Base-by-base conservation (phyloP, 73 alveolate species). In the Blepharisma stoltei region DNA sequence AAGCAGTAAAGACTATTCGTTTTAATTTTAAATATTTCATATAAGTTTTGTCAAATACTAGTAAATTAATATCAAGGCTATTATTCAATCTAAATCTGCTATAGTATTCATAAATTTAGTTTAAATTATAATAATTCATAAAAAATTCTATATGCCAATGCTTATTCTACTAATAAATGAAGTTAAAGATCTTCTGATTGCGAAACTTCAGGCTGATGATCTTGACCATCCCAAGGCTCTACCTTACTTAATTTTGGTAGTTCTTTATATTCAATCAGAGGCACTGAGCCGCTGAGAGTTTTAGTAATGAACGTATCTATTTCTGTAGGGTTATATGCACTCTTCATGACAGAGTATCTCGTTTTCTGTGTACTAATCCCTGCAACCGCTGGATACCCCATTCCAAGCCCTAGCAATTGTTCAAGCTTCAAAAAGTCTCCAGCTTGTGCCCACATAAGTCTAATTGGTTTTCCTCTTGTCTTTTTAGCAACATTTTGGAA, bases 361-460 rank as follows among this genome's bases (percentile, higher is more conserved):
- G 45, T 69, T 70, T 84, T 84, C 79, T 60, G 60, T 9, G 70
- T 76, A 55, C 82, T 70, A 21, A 90, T 47, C 0, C 97, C 99
- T 50, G 92, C 79, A 14, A 88, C 95, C 43, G 98, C 94, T 44
- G 99, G 99, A 88, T 88, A 94, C 7, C 97, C 98, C 70, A 92
- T 93, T 25, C 97, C 96, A 38, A 93, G 81, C 45, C 91, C 89
- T 6, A 93, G 73, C 82, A 85, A 78, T 50, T 86, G 90, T 83
- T 95, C 98, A 44, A 95, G 83, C 48, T 95, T 96, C 76, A 85
- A 83, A 37, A 93, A 78, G 77, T 93, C 97, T 18, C 98, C 99
- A 48, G 97, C 99, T 77, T 89, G 80, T 54, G 92, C 88, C 98
- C 99, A 95, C 70, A 91, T 87, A 90, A 78, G 89, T 41, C 54